Evolutionary conservation across 495 filamentous ascomycete genomes (phyloP).

Genomic region (Thermochaetoides thermophila): DNA sequence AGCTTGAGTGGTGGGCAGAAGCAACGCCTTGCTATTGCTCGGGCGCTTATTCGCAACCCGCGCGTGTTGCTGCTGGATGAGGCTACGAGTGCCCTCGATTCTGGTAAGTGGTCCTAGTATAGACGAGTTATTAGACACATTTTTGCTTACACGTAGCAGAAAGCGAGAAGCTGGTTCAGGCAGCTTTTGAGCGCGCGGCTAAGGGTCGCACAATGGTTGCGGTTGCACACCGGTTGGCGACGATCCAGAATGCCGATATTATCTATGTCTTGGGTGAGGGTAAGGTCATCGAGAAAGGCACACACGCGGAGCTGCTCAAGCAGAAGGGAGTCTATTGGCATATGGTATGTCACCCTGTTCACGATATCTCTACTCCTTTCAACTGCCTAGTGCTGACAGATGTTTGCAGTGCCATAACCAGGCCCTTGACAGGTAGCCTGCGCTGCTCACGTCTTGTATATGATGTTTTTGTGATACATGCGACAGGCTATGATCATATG

Average conservation of each 20-base stretch:
- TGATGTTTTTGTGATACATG: too few relatives aligned
- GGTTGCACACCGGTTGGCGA: constrained; percentile 48
- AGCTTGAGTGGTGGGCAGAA: constrained; percentile 63
- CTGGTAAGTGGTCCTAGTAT: constrained; percentile 12
- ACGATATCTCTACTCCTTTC: background rate
- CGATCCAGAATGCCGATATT: constrained; percentile 38
- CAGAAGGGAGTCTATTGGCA: constrained; percentile 33
- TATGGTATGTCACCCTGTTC: constrained; percentile 21
- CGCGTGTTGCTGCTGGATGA: constrained; percentile 62
- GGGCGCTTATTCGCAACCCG: constrained; percentile 60
- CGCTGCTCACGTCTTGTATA: background rate
- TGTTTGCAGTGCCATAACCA: constrained; percentile 24
- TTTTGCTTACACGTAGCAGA: constrained; percentile 18
- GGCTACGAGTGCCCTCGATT: constrained; percentile 62
- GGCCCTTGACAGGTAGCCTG: constrained; percentile 23
- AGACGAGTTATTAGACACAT: background rate
- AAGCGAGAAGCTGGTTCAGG: constrained; percentile 56
- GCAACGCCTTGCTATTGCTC: constrained; percentile 60
- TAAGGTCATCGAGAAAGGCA: constrained; percentile 38
- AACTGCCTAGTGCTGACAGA: background rate
- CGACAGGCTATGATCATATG: too few relatives aligned
- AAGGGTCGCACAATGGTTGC: constrained; percentile 52
- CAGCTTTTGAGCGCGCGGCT: constrained; percentile 47
- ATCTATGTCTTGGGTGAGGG: constrained; percentile 39
- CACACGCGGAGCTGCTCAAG: constrained; percentile 32